Evolutionary conservation across 2,329 filamentous ascomycete genomes (phyloP), one percentile per base, ranked within the genome.

Genomic region (Botrytis galanthina): DNA sequence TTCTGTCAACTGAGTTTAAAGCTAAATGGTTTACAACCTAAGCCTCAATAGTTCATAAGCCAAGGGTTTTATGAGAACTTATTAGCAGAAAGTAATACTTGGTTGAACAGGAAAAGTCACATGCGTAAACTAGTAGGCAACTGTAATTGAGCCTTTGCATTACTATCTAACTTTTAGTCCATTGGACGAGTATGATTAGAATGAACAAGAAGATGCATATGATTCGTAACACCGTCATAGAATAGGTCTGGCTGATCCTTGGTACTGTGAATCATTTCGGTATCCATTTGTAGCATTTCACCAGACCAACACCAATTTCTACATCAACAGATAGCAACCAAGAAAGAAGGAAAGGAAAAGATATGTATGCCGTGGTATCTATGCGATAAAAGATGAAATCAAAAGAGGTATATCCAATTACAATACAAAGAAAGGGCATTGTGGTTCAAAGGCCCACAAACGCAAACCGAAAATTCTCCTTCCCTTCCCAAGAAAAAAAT

Each of bases 291-390:
- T 68, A 68, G 9, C 16, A 42, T 42, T 20, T 29, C 20, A 29
- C 60, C 14, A 44, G 42, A 39, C 29, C 20, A 48, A 66, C 35
- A 57, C 37, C 44, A 44, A 35, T 32, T 42, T 16, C 18, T 32
- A 62, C 35, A 44, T 10, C 12, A 46, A 32, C 4, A 14, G 14
- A 48, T 42, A 44, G 26, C 46, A 71, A 57, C 46, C 61, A 61
- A 29, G 66, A 68, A 54, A 63, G 48, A 73, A 66, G 39, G 51
- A 54, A 62, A 62, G 71, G 44, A 63, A 67, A 66, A 67, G 48
- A 76, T 67, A 71, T 74, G 71, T 67, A 35, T 61, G 51, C 75
- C 74, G 69, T 80, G 78, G 78, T 80, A 80, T 80, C 77, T 78
- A 77, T 75, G 61, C 60, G 71, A 75, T 46, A 75, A 60, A 72